Percentiles rank a stretch among this genome's conserved stretches.
Conservation (phyloP, 306 rosid genomes). For the Hippophae gyantsensis region DNA sequence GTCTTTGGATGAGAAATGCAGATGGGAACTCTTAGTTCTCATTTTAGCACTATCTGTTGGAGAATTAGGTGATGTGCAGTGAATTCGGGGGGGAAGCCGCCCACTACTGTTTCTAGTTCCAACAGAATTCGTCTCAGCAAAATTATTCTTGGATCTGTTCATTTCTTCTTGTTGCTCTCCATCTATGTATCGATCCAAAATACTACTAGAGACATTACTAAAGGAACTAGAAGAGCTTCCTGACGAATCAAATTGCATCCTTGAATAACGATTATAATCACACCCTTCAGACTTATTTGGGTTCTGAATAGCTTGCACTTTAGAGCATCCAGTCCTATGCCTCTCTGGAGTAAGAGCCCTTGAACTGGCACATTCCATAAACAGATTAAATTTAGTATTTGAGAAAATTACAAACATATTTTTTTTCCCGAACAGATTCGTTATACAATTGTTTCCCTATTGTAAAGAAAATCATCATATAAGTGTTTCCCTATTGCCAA, state of each 20-base stretch:
- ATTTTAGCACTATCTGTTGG: constrained; percentile 47
- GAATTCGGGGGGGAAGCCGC: constrained; percentile 72
- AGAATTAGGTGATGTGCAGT: constrained; percentile 56
- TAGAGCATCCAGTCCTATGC: constrained; percentile 29
- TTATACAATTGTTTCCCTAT: too few relatives aligned
- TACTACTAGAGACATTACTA: constrained; percentile 53
- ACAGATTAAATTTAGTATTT: constrained; percentile 10
- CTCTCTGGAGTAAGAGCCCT: constrained; percentile 43
- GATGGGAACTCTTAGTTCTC: constrained; percentile 36
- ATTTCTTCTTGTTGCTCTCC: constrained; percentile 74
- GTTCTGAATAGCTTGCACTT: constrained; percentile 12
- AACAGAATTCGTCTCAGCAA: constrained; percentile 23
- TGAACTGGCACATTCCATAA: constrained; percentile 30
- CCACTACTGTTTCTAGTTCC: constrained; percentile 32
- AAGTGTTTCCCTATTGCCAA: too few relatives aligned
- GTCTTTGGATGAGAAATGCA: constrained; percentile 46
- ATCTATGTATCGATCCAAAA: constrained; percentile 78
- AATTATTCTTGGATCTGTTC: constrained; percentile 29
- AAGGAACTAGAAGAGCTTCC: constrained; percentile 69
- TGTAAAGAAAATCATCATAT: too few relatives aligned
- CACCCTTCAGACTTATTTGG: constrained; percentile 23
- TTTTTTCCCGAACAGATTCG: too few relatives aligned
- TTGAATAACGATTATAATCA: constrained; percentile 48
- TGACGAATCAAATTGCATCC: constrained; percentile 50
- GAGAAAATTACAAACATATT: background rate